A percentile compares a stretch with the other conserved stretches of the same genome.
Conservation (phyloP, 768 basidiomycete species). For the Mycena rosella region DNA sequence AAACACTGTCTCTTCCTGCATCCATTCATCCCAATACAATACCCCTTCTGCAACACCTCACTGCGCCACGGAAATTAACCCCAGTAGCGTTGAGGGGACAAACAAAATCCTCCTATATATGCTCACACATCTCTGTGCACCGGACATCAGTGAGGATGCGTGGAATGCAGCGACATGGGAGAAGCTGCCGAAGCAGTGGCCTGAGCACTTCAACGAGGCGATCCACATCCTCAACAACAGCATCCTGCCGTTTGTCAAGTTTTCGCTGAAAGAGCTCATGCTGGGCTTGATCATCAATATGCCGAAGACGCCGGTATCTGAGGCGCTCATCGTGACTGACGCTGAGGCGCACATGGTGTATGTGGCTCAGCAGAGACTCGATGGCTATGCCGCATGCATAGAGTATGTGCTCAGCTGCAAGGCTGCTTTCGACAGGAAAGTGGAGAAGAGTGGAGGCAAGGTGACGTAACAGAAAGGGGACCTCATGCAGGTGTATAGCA, state of each 20-base stretch:
- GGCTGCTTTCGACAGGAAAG: not conserved
- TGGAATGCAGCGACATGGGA: not conserved
- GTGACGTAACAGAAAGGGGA: not conserved
- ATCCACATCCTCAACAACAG: no score
- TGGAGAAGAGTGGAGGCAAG: not conserved
- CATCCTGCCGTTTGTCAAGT: conserved; percentile 38
- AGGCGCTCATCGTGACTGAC: conserved; percentile 6
- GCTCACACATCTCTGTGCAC: conserved; percentile 38
- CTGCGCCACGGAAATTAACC: no score
- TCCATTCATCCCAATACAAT: no score
- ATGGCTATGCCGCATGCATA: conserved; percentile 26
- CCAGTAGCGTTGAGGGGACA: no score
- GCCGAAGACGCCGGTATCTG: conserved; percentile 14
- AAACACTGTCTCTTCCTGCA: no score
- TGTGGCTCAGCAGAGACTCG: no score
- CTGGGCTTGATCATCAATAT: conserved; percentile 48
- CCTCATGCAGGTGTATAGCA: not conserved
- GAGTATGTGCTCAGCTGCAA: no score
- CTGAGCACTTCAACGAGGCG: conserved; percentile 26
- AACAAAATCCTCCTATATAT: no score
- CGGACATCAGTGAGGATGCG: conserved; percentile 33
- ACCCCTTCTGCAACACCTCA: no score
- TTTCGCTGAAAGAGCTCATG: conserved; percentile 44
- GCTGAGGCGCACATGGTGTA: conserved; percentile 45
- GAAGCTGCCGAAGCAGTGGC: conserved; percentile 38